A percentile compares a stretch with the other conserved stretches of the same genome.
Conservation (phyloP, 2,329 filamentous ascomycete genomes). For the Didymosphaeria variabile region DNA sequence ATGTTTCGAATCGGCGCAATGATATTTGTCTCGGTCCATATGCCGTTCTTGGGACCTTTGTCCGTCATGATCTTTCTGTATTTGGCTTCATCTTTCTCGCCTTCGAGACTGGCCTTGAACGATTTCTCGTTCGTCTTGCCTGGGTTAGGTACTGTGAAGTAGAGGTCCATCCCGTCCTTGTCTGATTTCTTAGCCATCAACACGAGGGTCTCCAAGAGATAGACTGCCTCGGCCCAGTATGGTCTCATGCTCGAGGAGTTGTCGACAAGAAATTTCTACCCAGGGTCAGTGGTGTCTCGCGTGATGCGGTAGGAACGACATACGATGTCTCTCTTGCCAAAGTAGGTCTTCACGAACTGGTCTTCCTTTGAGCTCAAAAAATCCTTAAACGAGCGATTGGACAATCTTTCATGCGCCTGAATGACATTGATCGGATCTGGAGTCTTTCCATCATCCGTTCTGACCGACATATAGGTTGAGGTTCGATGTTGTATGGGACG, state of each 20-base stretch:
- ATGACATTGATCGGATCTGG: not conserved
- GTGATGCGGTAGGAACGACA: not conserved
- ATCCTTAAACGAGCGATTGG: too few species aligned
- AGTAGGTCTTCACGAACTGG: not conserved
- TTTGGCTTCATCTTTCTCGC: not conserved
- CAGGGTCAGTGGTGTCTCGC: not conserved
- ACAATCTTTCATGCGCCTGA: not conserved
- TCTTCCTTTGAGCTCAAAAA: not conserved
- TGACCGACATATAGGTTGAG: not conserved
- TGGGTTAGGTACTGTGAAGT: conserved; percentile 10
- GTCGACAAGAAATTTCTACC: conserved; percentile 21
- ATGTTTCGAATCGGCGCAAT: not conserved
- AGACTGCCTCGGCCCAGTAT: conserved; percentile 20
- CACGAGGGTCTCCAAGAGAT: conserved; percentile 17
- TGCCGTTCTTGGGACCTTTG: not conserved
- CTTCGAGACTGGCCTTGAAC: not conserved
- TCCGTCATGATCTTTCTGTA: conserved; percentile 4
- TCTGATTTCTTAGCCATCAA: conserved; percentile 16
- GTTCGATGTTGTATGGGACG: not conserved
- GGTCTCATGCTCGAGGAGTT: conserved; percentile 14
- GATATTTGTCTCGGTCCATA: not conserved
- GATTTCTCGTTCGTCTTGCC: not conserved
- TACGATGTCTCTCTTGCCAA: not conserved
- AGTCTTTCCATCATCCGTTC: not conserved
- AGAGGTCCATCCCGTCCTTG: conserved; percentile 17